Evolutionary conservation across 2,329 filamentous ascomycete species (phyloP), one percentile per base, ranked within the genome.

Genomic region (Orbilia brochopaga): DNA sequence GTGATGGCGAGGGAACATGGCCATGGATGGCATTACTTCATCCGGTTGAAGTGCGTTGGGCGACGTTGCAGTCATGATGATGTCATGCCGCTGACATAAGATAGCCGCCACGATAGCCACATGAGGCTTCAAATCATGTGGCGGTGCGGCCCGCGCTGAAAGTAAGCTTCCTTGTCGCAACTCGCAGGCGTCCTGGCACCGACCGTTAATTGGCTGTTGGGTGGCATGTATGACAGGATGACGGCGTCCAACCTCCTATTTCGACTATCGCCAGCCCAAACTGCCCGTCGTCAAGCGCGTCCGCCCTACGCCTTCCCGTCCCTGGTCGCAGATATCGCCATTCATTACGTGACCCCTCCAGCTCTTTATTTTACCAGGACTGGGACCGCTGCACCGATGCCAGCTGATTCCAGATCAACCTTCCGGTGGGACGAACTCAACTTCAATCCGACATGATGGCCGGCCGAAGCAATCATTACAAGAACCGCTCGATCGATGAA

Each of bases 391-490:
- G 27, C 27, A 3, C 27, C 57, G 58, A 69, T 69, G 66, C 50
- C 32, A 24, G 59, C 23, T 13, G 6, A 24, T 37, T 13, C 7
- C 30, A 48, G 19, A 8, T 5, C 37, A 1, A 24, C 53, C 11
- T 55, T 55, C 40, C 44, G 40, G 21, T 59, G 61, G 53, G 21
- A 50, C 2, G 19, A 56, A 37, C n/a, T 44, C 19, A 40, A 64
- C 42, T 50, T 59, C 40, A 52, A 55, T 60, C 59, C 59, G 19
- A 70, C 59, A 65, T 65, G 51, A 72, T 72, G 60, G 13, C 44
- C 4, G n/a, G 32, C 2, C 42, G 40, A 27, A 40, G 64, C 40
- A 17, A 46, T 62, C 67, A 61, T 40, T 40, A 30, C 42, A 19
- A 48, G 19, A 21, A 53, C 23, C 67, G 67, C 23, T 54, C 53